These are phyloP conservation scores for Lophiotrema nucula DNA, from an alignment of 495 filamentous ascomycete genomes.

Conservation along the genomic window DNA sequence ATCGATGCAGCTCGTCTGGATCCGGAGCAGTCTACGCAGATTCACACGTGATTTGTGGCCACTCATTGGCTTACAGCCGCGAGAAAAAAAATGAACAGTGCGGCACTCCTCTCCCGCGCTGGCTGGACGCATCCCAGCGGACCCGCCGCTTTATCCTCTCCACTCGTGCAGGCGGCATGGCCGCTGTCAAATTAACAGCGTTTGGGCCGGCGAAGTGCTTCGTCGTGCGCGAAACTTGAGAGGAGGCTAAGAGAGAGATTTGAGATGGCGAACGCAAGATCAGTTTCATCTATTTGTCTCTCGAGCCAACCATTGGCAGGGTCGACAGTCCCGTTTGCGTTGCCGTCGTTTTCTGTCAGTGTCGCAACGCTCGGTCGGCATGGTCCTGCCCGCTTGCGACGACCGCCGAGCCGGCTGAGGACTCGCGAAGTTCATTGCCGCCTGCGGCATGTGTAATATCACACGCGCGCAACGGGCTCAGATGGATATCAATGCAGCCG, in stretches of 20 bases:
- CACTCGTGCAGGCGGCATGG: neutral
- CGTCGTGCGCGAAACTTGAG: no score
- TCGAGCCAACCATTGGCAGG: no score
- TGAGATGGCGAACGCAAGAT: neutral
- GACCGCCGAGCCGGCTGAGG: neutral
- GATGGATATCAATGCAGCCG: conserved; percentile 9
- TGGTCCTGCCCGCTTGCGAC: neutral
- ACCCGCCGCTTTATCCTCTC: conserved; percentile 1
- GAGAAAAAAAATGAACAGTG: neutral
- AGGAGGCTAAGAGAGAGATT: no score
- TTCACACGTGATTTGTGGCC: no score
- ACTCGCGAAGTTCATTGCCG: neutral
- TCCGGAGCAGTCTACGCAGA: neutral
- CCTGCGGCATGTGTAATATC: conserved; percentile 14
- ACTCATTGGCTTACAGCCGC: neutral
- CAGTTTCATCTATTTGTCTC: neutral
- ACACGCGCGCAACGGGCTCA: conserved; percentile 9
- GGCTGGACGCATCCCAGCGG: conserved; percentile 2
- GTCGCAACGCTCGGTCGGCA: neutral
- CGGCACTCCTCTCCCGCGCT: neutral
- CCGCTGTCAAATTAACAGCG: conserved; percentile 5
- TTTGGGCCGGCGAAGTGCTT: no score
- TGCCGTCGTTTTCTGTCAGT: no score
- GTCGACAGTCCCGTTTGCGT: no score
- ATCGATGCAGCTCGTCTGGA: no score